Evolutionary conservation across 805 yeast genomes (phyloP).

Genomic region (Ogataea chonburiensis): DNA sequence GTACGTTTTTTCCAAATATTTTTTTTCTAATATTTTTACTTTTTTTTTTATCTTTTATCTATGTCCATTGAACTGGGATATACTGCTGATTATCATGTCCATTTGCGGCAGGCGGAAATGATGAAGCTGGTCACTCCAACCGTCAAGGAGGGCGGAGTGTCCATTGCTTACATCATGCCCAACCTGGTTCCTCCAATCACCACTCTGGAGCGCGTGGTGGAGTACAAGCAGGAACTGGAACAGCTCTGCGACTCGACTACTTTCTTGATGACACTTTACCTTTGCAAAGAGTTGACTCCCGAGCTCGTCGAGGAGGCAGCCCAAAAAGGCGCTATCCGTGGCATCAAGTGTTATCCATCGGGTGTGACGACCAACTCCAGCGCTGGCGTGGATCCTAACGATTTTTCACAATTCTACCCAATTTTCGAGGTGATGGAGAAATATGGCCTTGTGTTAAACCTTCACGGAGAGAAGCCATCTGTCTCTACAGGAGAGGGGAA

Average conservation of each 20-base stretch:
- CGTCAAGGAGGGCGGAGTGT: constrained; percentile 84
- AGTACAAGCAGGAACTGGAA: constrained; percentile 65
- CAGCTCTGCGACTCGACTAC: constrained; percentile 76
- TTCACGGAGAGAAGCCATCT: constrained; percentile 95
- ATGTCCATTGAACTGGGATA: constrained; percentile 53
- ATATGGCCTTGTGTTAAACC: constrained; percentile 71
- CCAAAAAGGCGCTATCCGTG: constrained; percentile 61
- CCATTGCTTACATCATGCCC: constrained; percentile 95
- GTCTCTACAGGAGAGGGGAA: constrained; percentile 38
- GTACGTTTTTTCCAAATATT: constrained; percentile 2
- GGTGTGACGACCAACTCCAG: constrained; percentile 98
- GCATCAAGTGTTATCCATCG: constrained; percentile 97
- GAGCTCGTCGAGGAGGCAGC: constrained; percentile 83
- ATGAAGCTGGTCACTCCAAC: constrained; percentile 90
- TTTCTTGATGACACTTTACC: constrained; percentile 87
- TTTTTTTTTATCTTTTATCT: constrained; percentile 2
- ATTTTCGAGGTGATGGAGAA: constrained; percentile 85
- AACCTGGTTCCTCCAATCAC: constrained; percentile 91
- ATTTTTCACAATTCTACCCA: constrained; percentile 85
- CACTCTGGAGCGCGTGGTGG: constrained; percentile 65
- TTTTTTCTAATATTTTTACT: constrained; percentile 1
- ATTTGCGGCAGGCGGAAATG: constrained; percentile 91
- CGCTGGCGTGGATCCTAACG: constrained; percentile 91
- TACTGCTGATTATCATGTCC: constrained; percentile 94
- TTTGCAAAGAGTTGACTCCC: constrained; percentile 78